A percentile compares a stretch with the other conserved stretches of the same genome.
phyloP scores from a whole-genome alignment of 2,329 filamentous ascomycete species.

The Trichophyton benhamiae region DNA sequence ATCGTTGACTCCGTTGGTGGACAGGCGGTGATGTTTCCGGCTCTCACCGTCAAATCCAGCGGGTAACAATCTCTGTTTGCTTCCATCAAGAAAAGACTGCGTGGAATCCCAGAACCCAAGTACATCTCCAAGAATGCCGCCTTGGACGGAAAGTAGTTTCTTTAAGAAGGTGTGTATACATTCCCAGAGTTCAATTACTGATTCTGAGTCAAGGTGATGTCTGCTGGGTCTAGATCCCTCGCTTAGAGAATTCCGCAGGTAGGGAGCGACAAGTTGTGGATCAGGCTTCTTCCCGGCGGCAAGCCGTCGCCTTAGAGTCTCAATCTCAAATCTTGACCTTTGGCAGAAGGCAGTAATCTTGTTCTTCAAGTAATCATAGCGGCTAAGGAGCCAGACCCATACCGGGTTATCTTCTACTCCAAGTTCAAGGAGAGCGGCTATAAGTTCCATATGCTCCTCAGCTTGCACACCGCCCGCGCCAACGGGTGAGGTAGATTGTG shows the following conservation, averaged over 20 bases:
- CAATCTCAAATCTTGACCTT: slow-evolving; percentile 80
- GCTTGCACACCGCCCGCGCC: slow-evolving; percentile 42
- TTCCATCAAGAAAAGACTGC: slow-evolving; percentile 78
- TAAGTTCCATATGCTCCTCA: slow-evolving; percentile 86
- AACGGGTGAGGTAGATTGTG: slow-evolving; percentile 46
- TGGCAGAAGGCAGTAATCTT: slow-evolving; percentile 73
- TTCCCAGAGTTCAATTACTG: slow-evolving; percentile 87
- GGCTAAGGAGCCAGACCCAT: slow-evolving; percentile 85
- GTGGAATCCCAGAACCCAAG: slow-evolving; percentile 90
- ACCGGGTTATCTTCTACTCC: slow-evolving; percentile 94
- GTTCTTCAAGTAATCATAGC: slow-evolving; percentile 77
- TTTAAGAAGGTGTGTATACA: slow-evolving; percentile 64
- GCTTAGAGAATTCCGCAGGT: slow-evolving; percentile 61
- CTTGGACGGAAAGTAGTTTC: slow-evolving; percentile 57
- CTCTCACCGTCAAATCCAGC: slow-evolving; percentile 72
- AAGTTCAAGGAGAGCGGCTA: slow-evolving; percentile 76
- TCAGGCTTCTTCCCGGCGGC: slow-evolving; percentile 61
- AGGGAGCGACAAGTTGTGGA: slow-evolving; percentile 55
- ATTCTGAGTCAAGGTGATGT: slow-evolving; percentile 59
- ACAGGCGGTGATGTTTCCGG: slow-evolving; percentile 65
- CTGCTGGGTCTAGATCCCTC: slow-evolving; percentile 51
- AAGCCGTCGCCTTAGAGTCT: slow-evolving; percentile 72
- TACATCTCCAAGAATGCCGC: slow-evolving; percentile 77
- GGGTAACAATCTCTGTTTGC: slow-evolving; percentile 66
- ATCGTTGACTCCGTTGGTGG: slow-evolving; percentile 55